phyloP scores from a whole-genome alignment of 345 rosid species.

The Eucalyptus curtisii region DNA sequence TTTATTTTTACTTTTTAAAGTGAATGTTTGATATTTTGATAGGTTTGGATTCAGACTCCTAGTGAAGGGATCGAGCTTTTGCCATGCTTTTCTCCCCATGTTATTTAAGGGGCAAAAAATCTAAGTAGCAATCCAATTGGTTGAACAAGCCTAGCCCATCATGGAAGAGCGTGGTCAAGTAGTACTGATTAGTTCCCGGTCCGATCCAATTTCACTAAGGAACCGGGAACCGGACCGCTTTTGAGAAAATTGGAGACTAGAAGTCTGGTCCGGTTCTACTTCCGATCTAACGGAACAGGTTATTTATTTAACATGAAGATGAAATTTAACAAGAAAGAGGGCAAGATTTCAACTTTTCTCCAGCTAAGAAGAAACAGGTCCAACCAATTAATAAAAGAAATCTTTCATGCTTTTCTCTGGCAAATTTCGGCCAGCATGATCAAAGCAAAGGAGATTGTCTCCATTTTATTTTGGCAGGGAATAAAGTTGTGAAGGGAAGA shows the following conservation, averaged over 20 bases:
- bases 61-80: not conserved
- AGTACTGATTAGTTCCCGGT: fast-evolving
- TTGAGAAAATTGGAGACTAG: too few species aligned
- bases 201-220: too few species aligned
- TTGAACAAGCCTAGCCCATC: not conserved
- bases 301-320: too few species aligned
- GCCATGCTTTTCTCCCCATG: not conserved
- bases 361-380: too few species aligned
- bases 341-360: too few species aligned
- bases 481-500: too few species aligned
- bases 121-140: not conserved
- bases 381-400: too few species aligned
- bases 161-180: not conserved
- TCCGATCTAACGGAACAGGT: fast-evolving
- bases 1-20: not conserved
- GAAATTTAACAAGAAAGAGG: too few species aligned
- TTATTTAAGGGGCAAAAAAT: not conserved
- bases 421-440: too few species aligned
- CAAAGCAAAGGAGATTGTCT: too few species aligned
- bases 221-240: fast-evolving
- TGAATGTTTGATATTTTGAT: not conserved
- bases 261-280: fast-evolving
- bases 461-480: too few species aligned
- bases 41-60: fast-evolving
- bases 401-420: too few species aligned